Conservation (phyloP, 169 alveolate genomes). For the Theileria orientalis region DNA sequence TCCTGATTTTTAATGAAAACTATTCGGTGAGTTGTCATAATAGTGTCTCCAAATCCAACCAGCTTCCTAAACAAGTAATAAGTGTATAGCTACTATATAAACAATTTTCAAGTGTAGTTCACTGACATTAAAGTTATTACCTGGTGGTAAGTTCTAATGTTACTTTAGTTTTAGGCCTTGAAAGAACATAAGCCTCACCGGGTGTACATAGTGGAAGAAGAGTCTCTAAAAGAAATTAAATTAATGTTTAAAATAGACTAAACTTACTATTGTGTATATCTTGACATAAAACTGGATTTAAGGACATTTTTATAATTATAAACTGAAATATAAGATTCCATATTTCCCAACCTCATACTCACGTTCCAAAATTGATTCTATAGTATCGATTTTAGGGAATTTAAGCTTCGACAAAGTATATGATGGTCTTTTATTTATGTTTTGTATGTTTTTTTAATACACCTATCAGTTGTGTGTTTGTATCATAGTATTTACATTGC, state of each 20-base stretch:
- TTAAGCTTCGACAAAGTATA: background rate
- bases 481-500: too few species aligned
- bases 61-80: constrained; percentile 12
- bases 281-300: constrained; percentile 57
- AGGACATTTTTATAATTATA: constrained; percentile 33
- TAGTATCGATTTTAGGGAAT: background rate
- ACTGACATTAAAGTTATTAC: constrained; percentile 1
- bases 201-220: constrained; percentile 31
- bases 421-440: background rate
- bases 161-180: constrained; percentile 11
- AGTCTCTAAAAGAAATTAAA: constrained; percentile 25
- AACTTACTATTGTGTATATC: constrained; percentile 53
- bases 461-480: background rate
- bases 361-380: background rate
- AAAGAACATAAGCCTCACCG: constrained; percentile 45
- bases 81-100: background rate
- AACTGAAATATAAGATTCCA: background rate
- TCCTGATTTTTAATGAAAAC: constrained; percentile 52
- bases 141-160: constrained; percentile 1
- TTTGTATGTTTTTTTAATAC: background rate
- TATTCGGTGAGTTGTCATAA: constrained; percentile 58
- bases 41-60: constrained; percentile 45
- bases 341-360: background rate
- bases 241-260: background rate
- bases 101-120: background rate